phyloP scores from a whole-genome alignment of 1,284 basidiomycete genomes.

The Ustilago curta region DNA sequence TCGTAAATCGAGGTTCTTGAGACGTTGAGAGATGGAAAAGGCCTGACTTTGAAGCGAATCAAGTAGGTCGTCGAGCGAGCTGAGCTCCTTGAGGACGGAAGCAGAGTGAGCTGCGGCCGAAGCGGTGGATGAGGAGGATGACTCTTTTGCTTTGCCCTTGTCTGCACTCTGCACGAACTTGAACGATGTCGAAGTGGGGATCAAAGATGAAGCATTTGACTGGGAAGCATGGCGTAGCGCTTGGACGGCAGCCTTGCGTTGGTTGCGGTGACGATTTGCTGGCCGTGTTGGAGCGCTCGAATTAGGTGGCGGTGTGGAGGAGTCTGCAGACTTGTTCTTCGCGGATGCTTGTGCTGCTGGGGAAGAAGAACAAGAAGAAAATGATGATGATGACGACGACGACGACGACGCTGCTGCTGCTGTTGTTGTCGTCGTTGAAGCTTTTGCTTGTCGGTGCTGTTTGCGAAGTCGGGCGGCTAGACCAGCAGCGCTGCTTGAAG shows the following conservation, averaged over 20 bases:
- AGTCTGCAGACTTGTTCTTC: background rate
- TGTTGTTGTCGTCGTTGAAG: background rate
- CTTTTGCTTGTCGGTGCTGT: slow-evolving; percentile 3
- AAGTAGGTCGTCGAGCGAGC: slow-evolving; percentile 34
- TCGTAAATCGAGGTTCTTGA: slow-evolving; percentile 18
- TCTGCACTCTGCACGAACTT: slow-evolving; percentile 20
- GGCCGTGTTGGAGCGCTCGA: background rate
- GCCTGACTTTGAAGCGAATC: slow-evolving; percentile 34
- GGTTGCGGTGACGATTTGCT: background rate
- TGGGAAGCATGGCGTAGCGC: slow-evolving; percentile 2
- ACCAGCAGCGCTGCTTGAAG: slow-evolving; percentile 7
- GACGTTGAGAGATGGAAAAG: slow-evolving; percentile 38
- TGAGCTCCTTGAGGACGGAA: slow-evolving; percentile 29
- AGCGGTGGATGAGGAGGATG: background rate
- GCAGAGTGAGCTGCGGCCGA: slow-evolving; percentile 13
- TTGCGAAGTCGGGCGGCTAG: slow-evolving; percentile 19
- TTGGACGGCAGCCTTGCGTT: slow-evolving; percentile 21
- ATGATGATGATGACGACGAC: slow-evolving; percentile 2
- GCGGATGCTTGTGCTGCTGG: background rate
- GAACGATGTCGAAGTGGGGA: background rate
- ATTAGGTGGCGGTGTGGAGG: background rate
- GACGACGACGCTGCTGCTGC: slow-evolving; percentile 5
- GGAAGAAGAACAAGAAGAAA: too few species aligned
- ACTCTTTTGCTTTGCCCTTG: slow-evolving; percentile 31
- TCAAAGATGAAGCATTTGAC: background rate